These are phyloP conservation scores for Fraxinus greggii DNA, from an alignment of 305 asterid species.

Conservation along the genomic window DNA sequence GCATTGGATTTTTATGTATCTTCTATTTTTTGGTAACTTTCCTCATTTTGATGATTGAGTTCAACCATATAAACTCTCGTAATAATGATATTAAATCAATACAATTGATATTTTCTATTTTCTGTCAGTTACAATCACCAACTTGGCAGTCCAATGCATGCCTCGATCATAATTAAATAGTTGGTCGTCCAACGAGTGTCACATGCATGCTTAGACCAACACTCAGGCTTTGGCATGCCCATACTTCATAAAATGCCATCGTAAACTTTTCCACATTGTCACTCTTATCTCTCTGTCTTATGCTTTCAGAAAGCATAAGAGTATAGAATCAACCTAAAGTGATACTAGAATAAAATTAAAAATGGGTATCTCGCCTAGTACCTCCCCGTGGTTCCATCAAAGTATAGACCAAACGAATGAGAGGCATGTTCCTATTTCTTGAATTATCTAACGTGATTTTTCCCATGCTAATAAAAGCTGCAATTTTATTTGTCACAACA, in stretches of 20 bases:
- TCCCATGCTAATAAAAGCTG: neutral
- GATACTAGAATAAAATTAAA: neutral
- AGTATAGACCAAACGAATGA: neutral
- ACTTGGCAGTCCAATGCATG: neutral
- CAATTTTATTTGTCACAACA: neutral
- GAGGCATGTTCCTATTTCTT: neutral
- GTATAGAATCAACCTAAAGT: slow-evolving; percentile 5
- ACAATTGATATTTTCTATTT: no score
- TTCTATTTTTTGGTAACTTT: no score
- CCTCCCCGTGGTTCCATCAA: neutral
- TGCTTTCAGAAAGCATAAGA: neutral
- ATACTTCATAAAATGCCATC: neutral
- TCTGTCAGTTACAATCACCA: neutral
- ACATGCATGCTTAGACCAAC: neutral
- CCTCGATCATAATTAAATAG: neutral
- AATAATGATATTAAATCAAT: no score
- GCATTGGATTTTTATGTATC: no score
- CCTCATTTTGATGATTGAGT: no score
- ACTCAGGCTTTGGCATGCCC: neutral
- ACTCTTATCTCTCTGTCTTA: neutral
- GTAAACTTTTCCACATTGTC: neutral
- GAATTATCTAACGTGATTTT: neutral
- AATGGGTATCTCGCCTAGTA: neutral
- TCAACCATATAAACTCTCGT: no score
- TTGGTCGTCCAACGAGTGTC: neutral